These are phyloP conservation scores for Coemansia sp. DNA, from an alignment of 192 early-diverging fungal genomes.

Conservation along the genomic window DNA sequence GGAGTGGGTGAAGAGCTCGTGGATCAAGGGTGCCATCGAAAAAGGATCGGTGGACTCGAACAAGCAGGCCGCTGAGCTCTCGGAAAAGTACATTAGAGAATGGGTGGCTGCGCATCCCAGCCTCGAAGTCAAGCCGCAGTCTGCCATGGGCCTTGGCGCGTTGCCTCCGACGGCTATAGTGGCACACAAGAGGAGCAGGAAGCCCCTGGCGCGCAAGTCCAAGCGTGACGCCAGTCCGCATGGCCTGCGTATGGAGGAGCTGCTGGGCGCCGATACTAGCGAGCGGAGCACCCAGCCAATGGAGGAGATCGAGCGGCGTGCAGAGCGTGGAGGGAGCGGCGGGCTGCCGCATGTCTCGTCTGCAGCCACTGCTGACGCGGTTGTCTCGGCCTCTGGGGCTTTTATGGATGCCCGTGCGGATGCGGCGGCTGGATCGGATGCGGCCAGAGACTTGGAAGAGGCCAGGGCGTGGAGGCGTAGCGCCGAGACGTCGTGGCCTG, in stretches of 20 bases:
- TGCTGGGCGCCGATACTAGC: slow-evolving; percentile 14
- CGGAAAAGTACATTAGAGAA: slow-evolving; percentile 42
- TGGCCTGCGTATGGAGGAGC: slow-evolving; percentile 49
- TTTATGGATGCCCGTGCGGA: not conserved
- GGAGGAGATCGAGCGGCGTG: not conserved
- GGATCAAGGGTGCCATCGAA: slow-evolving; percentile 53
- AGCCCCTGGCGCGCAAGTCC: not conserved
- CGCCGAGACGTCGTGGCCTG: slow-evolving; percentile 20
- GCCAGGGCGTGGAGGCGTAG: slow-evolving; percentile 10
- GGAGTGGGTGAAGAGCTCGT: slow-evolving; percentile 53
- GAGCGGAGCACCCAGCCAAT: not conserved
- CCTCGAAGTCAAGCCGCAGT: slow-evolving; percentile 38
- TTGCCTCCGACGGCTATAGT: not conserved
- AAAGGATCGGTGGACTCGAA: slow-evolving; percentile 53
- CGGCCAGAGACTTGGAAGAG: not conserved
- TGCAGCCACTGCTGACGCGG: not conserved
- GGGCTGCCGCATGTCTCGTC: too few species aligned
- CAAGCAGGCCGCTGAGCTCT: slow-evolving; percentile 43
- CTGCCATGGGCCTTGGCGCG: not conserved
- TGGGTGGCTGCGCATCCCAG: slow-evolving; percentile 42
- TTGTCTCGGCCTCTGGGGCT: not conserved
- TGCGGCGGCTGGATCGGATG: not conserved
- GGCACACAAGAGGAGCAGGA: slow-evolving; percentile 11
- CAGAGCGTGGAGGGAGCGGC: too few species aligned
- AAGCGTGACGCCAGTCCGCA: slow-evolving; percentile 35